These are phyloP conservation scores for Dryas alaskensis DNA, from an alignment of 306 rosid genomes.

Conservation along the genomic window DNA sequence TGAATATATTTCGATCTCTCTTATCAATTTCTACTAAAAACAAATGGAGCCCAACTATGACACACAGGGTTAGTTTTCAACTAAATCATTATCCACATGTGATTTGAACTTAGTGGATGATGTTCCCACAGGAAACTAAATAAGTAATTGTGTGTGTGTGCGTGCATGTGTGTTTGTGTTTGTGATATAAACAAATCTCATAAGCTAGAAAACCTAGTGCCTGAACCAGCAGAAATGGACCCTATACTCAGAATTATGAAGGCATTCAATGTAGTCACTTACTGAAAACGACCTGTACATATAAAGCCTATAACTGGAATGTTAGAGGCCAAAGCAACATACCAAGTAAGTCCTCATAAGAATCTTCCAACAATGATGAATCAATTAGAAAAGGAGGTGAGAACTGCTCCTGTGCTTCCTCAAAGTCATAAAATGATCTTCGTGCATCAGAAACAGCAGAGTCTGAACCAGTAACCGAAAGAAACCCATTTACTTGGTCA, in stretches of 20 bases:
- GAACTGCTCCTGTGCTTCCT: conserved; percentile 81
- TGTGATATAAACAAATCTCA: not conserved
- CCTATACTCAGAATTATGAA: conserved; percentile 1
- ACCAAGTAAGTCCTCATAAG: conserved; percentile 94
- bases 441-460: conserved; percentile 59
- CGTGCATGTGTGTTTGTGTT: not conserved
- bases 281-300: conserved; percentile 13
- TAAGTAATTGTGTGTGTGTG: not conserved
- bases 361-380: conserved; percentile 64
- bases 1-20: not conserved
- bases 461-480: conserved; percentile 61
- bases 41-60: not conserved
- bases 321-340: conserved; percentile 37
- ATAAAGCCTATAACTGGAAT: conserved; percentile 10
- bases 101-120: not conserved
- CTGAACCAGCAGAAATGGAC: not conserved
- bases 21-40: not conserved
- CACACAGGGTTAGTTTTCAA: not conserved
- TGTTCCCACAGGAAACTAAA: not conserved
- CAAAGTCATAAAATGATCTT: conserved; percentile 59
- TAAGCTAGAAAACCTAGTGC: conserved; percentile 8
- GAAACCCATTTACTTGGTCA: conserved; percentile 82
- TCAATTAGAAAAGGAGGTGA: conserved; percentile 93
- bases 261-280: conserved; percentile 15
- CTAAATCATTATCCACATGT: not conserved